These are phyloP conservation scores for Patellifolia procumbens DNA, from an alignment of 179 eudicot genomes.

Conservation along the genomic window DNA sequence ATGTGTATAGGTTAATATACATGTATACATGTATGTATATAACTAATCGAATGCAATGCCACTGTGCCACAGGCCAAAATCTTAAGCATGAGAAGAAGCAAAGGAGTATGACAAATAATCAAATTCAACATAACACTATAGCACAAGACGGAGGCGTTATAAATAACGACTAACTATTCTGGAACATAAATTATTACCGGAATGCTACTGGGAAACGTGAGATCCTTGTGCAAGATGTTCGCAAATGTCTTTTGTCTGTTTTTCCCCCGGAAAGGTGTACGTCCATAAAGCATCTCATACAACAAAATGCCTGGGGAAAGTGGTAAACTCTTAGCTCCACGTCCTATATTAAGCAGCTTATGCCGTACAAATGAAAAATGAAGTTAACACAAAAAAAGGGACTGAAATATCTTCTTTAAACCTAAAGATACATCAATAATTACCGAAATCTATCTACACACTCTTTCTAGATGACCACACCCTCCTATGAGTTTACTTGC, in stretches of 20 bases:
- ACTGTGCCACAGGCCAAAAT: background rate
- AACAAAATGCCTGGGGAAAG: conserved; percentile 63
- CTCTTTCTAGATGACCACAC: no score
- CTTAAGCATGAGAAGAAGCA: background rate
- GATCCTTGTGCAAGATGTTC: conserved; percentile 87
- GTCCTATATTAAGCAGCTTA: conserved; percentile 4
- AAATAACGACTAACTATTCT: conserved; percentile 1
- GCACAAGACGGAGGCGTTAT: background rate
- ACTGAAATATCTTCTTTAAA: no score
- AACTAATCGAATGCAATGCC: background rate
- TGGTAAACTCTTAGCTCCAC: conserved; percentile 3
- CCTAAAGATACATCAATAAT: no score
- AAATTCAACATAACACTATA: background rate
- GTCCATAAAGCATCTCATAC: conserved; percentile 98
- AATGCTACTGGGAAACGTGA: conserved; percentile 96
- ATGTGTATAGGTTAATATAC: no score
- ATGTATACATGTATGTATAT: background rate
- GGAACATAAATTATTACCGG: conserved; percentile 46
- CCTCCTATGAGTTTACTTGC: no score
- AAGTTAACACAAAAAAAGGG: background rate
- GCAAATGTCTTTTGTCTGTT: conserved; percentile 95
- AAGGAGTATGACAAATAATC: background rate
- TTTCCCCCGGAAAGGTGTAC: conserved; percentile 96
- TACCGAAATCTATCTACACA: no score
- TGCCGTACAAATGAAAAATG: background rate